Evolutionary conservation across 371 early-diverging fungal species (phyloP), one percentile per base, ranked within the genome.

Genomic region (Mortierella polycephala): DNA sequence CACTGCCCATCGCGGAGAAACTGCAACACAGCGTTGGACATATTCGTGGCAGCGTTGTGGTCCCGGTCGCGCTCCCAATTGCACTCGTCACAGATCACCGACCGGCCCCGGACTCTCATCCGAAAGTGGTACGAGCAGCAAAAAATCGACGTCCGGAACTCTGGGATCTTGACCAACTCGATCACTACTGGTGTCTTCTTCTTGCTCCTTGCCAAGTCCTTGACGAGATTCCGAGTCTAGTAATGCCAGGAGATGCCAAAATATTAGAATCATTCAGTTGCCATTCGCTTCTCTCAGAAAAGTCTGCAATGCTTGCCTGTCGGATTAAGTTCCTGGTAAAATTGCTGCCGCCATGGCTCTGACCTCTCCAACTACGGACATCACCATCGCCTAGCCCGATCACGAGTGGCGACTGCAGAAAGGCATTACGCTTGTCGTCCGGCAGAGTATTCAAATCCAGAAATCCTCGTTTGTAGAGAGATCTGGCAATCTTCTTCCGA

Each of bases 161-260:
- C 68, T 41, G 66, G 53, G 50, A 65, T 52, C 66, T 65, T 65
- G 66, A 65, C 66, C 58, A 58, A 58, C 50, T 65, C 66, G 52
- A 65, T 65, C 40, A 58, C 44, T 40, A 21, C 50, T 58, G 66
- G 66, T 39, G 8, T 40, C 57, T 55, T 49, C 57, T 65, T 57
- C 66, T 65, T 58, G 52, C 42, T 58, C 66, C 58, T 57, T 57
- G 57, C 66, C 66, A 65, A 41, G 66, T 58, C 66, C 53, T 65
- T 65, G 39, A 41, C 59, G 41, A 65, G 66, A 58, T 65, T 52
- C 52, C 42, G 20, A 57, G 57, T 64, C 64, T 64, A 55, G 63
- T 20, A 55, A 54, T 54, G 45, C 44, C 23, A 23, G 45, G 44
- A 55, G 55, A 62, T 30, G 55, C n/a, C 46, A 41, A 63, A 63